Evolutionary conservation across 768 basidiomycete genomes (phyloP), one percentile per base, ranked within the genome.

Genomic region (Termitomyces sp.): DNA sequence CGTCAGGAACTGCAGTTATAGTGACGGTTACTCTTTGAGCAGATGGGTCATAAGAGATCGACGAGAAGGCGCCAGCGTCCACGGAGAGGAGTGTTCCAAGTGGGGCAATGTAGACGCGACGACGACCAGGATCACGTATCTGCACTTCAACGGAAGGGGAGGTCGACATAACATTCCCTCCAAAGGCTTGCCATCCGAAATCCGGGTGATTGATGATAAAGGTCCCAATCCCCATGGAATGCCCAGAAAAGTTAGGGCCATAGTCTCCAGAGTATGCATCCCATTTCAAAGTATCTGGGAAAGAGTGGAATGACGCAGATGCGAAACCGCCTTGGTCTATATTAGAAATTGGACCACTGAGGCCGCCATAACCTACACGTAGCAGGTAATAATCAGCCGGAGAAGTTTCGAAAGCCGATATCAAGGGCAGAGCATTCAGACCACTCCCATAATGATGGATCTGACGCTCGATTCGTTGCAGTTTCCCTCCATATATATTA

Each of bases 121-220:
- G 73, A 41, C 81, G 73, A 46, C 78, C 68, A 23, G 80, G 68
- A 64, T 83, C 81, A 49, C 69, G 71, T 26, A 77, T 63, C 54
- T 75, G 69, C 11, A 82, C 78, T 52, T 70, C 63, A 9, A 82
- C 72, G 1, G 70, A 71, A 3, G 76, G 71, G 19, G 73, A 72
- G 26, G 71, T 73, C 12, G 75, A 66, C 21, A 72, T 61, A 38
- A 83, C 68, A 37, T 71, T 76, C 5, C 81, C 81, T 44, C 81
- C 81, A 60, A 82, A 81, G 9, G 80, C 80, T 64, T 82, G 80
- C 81, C 81, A 82, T n/a, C 81, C 82, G 62, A 82, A 82, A 60
- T 76, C 74, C 19, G 80, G 79, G 54, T 82, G 80, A 56, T 81
- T 71, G 58, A 82, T 66, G 62, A 83, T 70, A 50, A 70, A 75